These are phyloP conservation scores for Perilla frutescens DNA, from an alignment of 257 asterid genomes.

Conservation along the genomic window DNA sequence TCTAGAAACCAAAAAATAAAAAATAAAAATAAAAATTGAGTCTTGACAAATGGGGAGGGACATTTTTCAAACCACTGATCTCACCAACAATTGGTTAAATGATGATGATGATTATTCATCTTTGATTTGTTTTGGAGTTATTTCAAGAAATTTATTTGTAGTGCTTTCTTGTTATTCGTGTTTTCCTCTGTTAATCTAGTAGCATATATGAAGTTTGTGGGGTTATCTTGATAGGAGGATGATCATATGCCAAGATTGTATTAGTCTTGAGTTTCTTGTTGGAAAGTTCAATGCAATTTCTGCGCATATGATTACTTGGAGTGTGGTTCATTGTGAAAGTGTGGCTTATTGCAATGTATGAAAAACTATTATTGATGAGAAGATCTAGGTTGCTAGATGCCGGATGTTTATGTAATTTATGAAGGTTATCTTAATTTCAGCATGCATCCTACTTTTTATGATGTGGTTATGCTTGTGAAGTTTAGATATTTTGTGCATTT, in stretches of 20 bases:
- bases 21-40: background rate
- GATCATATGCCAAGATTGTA: background rate
- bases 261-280: background rate
- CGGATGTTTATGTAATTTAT: background rate
- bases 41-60: background rate
- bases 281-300: background rate
- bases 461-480: background rate
- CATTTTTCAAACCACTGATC: background rate
- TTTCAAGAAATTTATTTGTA: background rate
- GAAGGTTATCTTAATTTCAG: background rate
- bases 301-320: background rate
- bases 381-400: background rate
- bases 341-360: background rate
- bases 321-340: background rate
- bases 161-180: background rate
- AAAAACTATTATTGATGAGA: background rate
- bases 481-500: background rate
- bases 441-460: background rate
- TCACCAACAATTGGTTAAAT: background rate
- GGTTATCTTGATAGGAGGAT: background rate
- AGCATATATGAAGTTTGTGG: background rate
- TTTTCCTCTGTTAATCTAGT: background rate
- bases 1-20: background rate
- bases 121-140: background rate
- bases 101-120: background rate